phyloP scores from a whole-genome alignment of 371 early-diverging fungal genomes.

The Polyrhizophydium stewartii region DNA sequence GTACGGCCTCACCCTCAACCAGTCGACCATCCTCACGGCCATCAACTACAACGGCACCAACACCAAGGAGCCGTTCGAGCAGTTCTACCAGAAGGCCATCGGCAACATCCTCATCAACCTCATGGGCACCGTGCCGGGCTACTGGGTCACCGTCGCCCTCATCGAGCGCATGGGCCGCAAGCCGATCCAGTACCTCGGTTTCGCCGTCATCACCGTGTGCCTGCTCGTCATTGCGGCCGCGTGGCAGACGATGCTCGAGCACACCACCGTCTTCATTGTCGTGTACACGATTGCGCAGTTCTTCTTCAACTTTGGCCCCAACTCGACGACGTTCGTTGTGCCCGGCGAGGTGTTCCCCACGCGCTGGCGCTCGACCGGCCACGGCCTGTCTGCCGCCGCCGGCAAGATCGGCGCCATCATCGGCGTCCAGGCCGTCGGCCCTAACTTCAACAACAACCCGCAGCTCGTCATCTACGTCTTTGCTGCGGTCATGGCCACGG shows the following conservation, averaged over 20 bases:
- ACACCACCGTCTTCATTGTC: conserved; percentile 59
- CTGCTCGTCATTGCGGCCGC: conserved; percentile 74
- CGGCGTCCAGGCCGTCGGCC: conserved; percentile 31
- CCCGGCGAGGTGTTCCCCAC: conserved; percentile 87
- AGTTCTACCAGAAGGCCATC: background rate
- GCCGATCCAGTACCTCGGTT: conserved; percentile 76
- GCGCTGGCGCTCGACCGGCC: conserved; percentile 76
- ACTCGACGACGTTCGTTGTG: conserved; percentile 81
- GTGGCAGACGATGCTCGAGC: conserved; percentile 39
- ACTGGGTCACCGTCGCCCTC: conserved; percentile 74
- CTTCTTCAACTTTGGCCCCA: conserved; percentile 92
- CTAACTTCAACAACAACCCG: conserved; percentile 17
- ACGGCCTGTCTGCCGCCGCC: conserved; percentile 84
- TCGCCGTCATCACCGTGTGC: conserved; percentile 63
- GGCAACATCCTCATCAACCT: background rate
- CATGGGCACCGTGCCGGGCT: conserved; percentile 57
- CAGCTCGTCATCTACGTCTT: conserved; percentile 15
- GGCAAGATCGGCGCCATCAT: conserved; percentile 83
- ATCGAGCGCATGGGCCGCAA: conserved; percentile 79
- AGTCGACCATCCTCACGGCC: conserved; percentile 61
- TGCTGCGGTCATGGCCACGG: conserved; percentile 25
- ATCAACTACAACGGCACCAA: conserved; percentile 58
- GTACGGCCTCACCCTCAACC: conserved; percentile 85
- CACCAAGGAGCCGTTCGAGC: conserved; percentile 51
- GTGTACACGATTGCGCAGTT: conserved; percentile 75